These are phyloP conservation scores for Xerocomellus amylosporus DNA, from an alignment of 768 basidiomycete genomes.

Conservation along the genomic window DNA sequence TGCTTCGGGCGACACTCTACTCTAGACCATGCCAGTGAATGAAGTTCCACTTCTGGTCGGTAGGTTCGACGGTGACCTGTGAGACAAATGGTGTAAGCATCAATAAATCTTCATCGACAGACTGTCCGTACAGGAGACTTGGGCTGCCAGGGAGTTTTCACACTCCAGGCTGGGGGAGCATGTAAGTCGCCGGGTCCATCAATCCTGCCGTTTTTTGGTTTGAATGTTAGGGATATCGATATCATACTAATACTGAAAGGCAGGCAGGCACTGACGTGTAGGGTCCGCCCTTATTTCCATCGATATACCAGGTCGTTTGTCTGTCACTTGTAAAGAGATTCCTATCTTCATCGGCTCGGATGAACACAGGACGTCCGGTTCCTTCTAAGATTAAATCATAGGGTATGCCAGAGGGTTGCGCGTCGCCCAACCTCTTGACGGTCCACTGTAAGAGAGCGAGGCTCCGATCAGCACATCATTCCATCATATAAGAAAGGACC, in stretches of 20 bases:
- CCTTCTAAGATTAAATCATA: not conserved
- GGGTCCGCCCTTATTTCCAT: not conserved
- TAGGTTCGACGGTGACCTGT: not conserved
- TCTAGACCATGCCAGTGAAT: accelerated
- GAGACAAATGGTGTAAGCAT: not conserved
- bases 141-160: not conserved
- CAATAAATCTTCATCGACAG: not conserved
- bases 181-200: too few species aligned
- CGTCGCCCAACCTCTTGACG: not conserved
- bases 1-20: too few species aligned
- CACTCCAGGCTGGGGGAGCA: not conserved
- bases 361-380: too few species aligned
- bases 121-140: not conserved
- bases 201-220: not conserved
- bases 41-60: not conserved
- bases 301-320: not conserved
- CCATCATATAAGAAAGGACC: not conserved
- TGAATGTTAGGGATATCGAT: not conserved
- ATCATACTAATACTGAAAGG: too few species aligned
- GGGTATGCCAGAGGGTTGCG: not conserved
- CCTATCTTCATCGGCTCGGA: too few species aligned
- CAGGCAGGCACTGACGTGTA: not conserved
- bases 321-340: not conserved
- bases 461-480: not conserved
- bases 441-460: not conserved